Percentiles rank a stretch among this genome's conserved stretches.
phyloP scores from a whole-genome alignment of 352 stramenopile genomes.

The Globisporangium cederbergense region DNA sequence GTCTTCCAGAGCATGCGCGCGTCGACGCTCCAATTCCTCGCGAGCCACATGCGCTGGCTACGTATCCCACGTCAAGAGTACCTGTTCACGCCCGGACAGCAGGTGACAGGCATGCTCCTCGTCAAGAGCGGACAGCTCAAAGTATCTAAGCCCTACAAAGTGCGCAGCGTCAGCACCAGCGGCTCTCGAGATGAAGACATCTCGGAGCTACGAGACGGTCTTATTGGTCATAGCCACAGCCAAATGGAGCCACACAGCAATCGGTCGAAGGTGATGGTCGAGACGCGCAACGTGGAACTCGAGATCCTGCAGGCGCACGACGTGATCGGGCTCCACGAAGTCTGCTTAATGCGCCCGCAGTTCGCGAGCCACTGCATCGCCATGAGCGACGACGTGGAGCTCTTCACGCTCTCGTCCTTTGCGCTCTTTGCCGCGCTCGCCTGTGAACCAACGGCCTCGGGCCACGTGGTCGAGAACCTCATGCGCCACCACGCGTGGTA shows the following conservation, averaged over 20 bases:
- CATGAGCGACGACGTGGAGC: constrained; percentile 26
- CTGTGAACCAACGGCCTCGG: constrained; percentile 30
- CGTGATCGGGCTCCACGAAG: neutral
- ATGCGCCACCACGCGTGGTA: constrained; percentile 45
- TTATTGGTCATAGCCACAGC: neutral
- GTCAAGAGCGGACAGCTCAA: constrained; percentile 6
- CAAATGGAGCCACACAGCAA: neutral
- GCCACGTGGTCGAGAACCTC: constrained; percentile 39
- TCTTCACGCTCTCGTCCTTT: constrained; percentile 36
- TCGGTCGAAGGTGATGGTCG: neutral
- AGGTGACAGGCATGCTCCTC: neutral
- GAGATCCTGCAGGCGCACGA: constrained; percentile 1
- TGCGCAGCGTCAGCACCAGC: neutral
- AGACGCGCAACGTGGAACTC: neutral
- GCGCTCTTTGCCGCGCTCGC: constrained; percentile 15
- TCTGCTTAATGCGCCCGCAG: constrained; percentile 26
- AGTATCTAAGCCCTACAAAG: neutral
- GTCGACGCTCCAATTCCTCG: neutral
- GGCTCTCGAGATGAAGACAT: neutral
- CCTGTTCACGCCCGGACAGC: constrained; percentile 3
- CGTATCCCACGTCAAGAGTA: neutral
- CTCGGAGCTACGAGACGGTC: neutral
- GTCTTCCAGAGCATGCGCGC: constrained; percentile 4
- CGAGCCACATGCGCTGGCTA: neutral
- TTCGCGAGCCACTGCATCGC: constrained; percentile 53